These are phyloP conservation scores for Forsythia viridissima DNA, from an alignment of 257 asterid genomes.

Conservation along the genomic window DNA sequence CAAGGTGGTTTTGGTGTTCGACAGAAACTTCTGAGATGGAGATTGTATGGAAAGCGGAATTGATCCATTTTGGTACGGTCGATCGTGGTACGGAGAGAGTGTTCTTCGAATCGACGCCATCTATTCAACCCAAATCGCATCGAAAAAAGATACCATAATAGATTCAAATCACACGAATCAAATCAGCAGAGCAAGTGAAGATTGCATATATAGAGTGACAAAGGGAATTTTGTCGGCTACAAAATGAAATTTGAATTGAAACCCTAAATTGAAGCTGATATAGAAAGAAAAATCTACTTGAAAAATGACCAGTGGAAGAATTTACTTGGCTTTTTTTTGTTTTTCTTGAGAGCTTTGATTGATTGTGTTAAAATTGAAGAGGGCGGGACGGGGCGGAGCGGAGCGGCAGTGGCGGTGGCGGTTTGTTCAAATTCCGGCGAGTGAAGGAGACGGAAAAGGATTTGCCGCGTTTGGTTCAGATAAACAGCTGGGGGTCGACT, in stretches of 20 bases:
- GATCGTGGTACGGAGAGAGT: conserved; percentile 75
- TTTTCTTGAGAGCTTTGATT: neutral
- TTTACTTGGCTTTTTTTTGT: neutral
- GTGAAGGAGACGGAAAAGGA: neutral
- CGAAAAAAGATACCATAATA: conserved; percentile 21
- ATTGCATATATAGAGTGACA: neutral
- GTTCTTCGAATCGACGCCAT: conserved; percentile 98
- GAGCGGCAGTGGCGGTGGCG: too few species aligned
- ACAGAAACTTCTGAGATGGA: conserved; percentile 62
- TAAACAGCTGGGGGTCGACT: conserved; percentile 3
- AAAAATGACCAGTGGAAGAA: neutral
- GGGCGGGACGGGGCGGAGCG: neutral
- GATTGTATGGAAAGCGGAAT: conserved; percentile 52
- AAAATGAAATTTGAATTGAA: neutral
- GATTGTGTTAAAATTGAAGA: neutral
- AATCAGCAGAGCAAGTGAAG: conserved; percentile 25
- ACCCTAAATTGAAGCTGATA: conserved; percentile 33
- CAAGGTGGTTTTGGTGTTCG: conserved; percentile 48
- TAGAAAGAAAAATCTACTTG: neutral
- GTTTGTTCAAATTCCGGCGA: neutral
- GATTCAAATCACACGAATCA: conserved; percentile 20
- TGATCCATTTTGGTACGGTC: conserved; percentile 67
- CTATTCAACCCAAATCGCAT: conserved; percentile 36
- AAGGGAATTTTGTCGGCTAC: neutral
- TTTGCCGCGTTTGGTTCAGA: conserved; percentile 21